These are phyloP conservation scores for Gnetum montanum DNA, from an alignment of 75 land plant genomes.

Conservation along the genomic window DNA sequence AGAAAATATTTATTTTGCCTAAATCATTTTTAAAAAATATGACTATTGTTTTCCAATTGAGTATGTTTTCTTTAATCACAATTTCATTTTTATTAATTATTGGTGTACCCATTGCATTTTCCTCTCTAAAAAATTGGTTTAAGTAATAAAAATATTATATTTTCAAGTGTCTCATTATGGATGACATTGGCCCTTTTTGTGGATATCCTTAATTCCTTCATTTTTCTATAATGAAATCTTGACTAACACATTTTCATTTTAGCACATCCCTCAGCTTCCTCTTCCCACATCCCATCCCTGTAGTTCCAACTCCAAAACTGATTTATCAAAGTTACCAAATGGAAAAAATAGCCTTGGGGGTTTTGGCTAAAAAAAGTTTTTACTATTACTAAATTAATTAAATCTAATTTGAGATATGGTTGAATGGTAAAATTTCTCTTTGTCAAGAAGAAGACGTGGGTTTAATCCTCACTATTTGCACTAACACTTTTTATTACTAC, in stretches of 20 bases:
- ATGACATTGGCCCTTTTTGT: constrained; percentile 14
- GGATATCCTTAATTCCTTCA: constrained; percentile 20
- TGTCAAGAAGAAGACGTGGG: background rate
- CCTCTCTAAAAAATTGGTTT: constrained; percentile 11
- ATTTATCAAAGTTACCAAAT: too few relatives aligned
- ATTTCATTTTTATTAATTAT: constrained; percentile 1
- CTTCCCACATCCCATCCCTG: too few relatives aligned
- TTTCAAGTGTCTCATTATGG: constrained; percentile 19
- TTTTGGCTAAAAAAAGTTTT: too few relatives aligned
- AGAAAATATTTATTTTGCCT: background rate
- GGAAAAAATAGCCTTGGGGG: too few relatives aligned
- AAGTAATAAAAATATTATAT: constrained; percentile 21
- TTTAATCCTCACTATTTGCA: background rate
- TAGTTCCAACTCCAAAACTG: too few relatives aligned
- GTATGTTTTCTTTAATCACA: background rate
- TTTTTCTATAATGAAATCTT: too few relatives aligned
- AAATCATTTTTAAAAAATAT: background rate
- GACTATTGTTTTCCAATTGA: background rate
- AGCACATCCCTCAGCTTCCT: too few relatives aligned
- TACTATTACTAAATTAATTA: too few relatives aligned
- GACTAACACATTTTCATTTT: too few relatives aligned
- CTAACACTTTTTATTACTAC: too few relatives aligned
- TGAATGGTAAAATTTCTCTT: too few relatives aligned
- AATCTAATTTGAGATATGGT: too few relatives aligned
- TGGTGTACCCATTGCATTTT: background rate